Percentiles rank a stretch among this genome's conserved stretches.
phyloP scores from a whole-genome alignment of 192 early-diverging fungal species.

The Coemansia sp. region DNA sequence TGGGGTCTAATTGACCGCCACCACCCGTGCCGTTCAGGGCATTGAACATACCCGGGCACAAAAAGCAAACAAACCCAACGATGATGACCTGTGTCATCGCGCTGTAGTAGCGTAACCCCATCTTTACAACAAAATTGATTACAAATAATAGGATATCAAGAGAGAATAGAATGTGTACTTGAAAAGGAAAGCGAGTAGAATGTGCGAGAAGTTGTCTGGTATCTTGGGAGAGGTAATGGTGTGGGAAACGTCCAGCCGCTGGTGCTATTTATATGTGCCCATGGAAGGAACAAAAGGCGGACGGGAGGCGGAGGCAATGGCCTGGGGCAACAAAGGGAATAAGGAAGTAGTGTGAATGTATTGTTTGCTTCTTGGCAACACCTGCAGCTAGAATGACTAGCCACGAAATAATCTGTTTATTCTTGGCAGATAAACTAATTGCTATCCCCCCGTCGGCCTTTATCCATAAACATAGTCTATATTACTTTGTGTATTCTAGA shows the following conservation, averaged over 20 bases:
- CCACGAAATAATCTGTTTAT: not conserved
- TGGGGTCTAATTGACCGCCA: constrained; percentile 64
- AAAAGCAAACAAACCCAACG: constrained; percentile 73
- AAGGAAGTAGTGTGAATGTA: not conserved
- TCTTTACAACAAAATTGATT: not conserved
- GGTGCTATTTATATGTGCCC: not conserved
- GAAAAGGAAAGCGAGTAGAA: not conserved
- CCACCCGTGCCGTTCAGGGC: constrained; percentile 68
- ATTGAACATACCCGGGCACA: constrained; percentile 81
- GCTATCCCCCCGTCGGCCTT: not conserved
- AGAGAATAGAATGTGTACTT: not conserved
- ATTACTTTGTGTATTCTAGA: not conserved
- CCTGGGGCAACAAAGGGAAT: not conserved
- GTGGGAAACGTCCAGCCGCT: not conserved
- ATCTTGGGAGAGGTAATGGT: not conserved
- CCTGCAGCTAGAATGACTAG: not conserved
- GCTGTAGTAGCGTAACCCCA: constrained; percentile 55
- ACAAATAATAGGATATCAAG: not conserved
- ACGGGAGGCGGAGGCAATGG: not conserved
- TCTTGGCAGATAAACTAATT: not conserved
- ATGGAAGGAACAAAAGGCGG: not conserved
- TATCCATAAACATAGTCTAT: not conserved
- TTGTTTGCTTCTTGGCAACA: not conserved
- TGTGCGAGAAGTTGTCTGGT: not conserved
- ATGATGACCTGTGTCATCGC: constrained; percentile 71